Percentiles rank a stretch among this genome's conserved stretches.
These are phyloP conservation scores for Suhomyces chickasaworum DNA, from an alignment of 1,139 yeast species.

Conservation along the genomic window DNA sequence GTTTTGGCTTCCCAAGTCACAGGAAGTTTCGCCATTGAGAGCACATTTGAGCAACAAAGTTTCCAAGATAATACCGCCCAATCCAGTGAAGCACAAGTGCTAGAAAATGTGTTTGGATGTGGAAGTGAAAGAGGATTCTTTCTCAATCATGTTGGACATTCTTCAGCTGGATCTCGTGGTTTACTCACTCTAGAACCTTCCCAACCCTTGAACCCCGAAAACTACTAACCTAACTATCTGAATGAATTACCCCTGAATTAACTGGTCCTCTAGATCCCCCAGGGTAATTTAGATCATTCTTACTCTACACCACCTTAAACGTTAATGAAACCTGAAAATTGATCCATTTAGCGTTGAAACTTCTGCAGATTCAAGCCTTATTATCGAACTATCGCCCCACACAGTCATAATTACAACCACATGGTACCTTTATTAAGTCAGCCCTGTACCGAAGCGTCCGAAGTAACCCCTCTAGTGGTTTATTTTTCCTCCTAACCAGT, in stretches of 20 bases:
- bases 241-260: background rate
- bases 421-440: background rate
- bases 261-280: background rate
- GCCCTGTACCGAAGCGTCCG: background rate
- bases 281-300: background rate
- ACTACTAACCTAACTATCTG: background rate
- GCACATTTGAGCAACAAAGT: conserved; percentile 33
- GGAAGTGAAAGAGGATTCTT: conserved; percentile 52
- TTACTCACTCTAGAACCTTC: background rate
- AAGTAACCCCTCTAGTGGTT: background rate
- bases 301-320: background rate
- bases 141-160: conserved; percentile 41
- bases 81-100: background rate
- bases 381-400: background rate
- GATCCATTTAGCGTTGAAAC: conserved; percentile 1
- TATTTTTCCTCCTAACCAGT: background rate
- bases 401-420: background rate
- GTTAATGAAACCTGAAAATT: background rate
- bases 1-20: background rate
- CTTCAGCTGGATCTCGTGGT: conserved; percentile 43
- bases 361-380: background rate
- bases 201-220: background rate
- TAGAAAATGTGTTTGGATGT: conserved; percentile 38
- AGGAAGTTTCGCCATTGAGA: conserved; percentile 24
- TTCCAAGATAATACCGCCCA: conserved; percentile 14